Evolutionary conservation across 768 basidiomycete genomes (phyloP), one percentile per base, ranked within the genome.

Genomic region (Tubosaeta brunneosetosa): DNA sequence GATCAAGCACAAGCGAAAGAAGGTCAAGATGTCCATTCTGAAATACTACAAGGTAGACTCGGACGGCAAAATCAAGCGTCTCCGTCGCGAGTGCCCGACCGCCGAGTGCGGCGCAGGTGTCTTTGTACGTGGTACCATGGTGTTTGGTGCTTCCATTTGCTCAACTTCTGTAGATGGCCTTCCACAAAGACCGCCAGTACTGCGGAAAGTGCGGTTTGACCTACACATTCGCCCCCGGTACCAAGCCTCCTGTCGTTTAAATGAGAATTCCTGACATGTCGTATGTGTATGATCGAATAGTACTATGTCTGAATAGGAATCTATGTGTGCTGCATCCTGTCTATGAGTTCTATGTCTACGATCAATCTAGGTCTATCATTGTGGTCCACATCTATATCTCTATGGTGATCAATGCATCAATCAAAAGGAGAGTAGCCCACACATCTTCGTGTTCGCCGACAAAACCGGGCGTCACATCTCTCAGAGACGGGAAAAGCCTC

Each of bases 21-120:
- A 97, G 82, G 92, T 95, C 81, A 98, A 97, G 88, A 97, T 99
- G 93, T 78, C 94, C 67, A 97, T 98, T 77, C 81, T 99, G 73
- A 98, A 98, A 78, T 99, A 97, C 83, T 99, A 97, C 82, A 95
- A 97, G 79, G 94, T 99, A 64, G 95, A 97, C 77, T 94, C 94
- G 43, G 95, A 98, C 64, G 97, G 95, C 72, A 97, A 97, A 78
- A 94, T 98, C 82, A 97, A 97, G 83, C 93, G 97, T 71, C 85
- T 99, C 56, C 85, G 95, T 68, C 91, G 97, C 62, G 95, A 98
- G 73, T 99, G 97, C 78, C 90, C 84, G 53, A 79, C 78, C 51
- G 84, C 86, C 60, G 86, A 86, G 72, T 90, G 87, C 57, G 88
- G 88, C 73, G 88, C 88, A 59, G 88, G 87, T 71, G 80, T 89